phyloP scores from a whole-genome alignment of 1,139 yeast genomes.

The Geotrichum europaeum region DNA sequence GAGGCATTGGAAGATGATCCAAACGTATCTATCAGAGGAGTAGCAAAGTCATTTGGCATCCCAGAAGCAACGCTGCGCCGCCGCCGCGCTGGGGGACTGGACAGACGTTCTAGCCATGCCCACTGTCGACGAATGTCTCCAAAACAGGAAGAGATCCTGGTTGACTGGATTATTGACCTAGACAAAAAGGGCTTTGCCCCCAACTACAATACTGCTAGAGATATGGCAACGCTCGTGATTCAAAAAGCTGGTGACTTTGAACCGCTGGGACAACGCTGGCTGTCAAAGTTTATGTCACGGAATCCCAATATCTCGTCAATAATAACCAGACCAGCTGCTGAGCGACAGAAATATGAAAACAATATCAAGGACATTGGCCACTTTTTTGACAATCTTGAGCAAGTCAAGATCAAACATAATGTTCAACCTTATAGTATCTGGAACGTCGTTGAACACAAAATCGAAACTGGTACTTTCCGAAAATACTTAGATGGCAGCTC shows the following conservation, averaged over 20 bases:
- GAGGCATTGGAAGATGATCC: neutral
- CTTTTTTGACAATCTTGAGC: neutral
- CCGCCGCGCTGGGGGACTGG: neutral
- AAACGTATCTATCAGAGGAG: neutral
- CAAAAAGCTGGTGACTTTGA: neutral
- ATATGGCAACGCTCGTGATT: neutral
- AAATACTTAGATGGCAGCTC: neutral
- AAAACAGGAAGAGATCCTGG: neutral
- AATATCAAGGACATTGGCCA: neutral
- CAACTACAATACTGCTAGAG: neutral
- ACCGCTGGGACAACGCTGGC: neutral
- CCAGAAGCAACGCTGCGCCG: neutral
- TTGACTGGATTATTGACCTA: neutral
- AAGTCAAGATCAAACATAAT: neutral
- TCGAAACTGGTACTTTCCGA: neutral
- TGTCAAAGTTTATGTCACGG: neutral
- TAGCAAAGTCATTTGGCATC: neutral
- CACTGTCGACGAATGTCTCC: neutral
- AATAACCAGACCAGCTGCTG: neutral
- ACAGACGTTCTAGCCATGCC: neutral
- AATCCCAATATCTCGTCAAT: neutral
- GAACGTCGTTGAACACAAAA: neutral
- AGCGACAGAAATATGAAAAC: neutral
- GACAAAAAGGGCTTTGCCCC: neutral
- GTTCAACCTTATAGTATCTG: neutral